Conservation (phyloP, 1,284 basidiomycete genomes). For the Leccinum subrobustum region DNA sequence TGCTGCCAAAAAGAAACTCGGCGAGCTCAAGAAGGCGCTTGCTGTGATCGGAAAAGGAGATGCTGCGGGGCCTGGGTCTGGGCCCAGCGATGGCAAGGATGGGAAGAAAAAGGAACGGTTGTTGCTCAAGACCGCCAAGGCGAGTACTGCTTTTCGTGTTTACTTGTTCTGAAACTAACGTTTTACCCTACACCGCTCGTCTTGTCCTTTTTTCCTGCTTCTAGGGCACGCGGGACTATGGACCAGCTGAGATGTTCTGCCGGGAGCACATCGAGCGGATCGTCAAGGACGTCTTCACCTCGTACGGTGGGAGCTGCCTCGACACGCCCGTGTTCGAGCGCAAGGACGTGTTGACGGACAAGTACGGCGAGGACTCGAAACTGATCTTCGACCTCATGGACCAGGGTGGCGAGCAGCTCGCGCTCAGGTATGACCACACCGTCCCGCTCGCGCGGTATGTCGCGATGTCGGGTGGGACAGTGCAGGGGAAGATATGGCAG, state of each 20-base stretch:
- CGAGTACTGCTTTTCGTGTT: slow-evolving; percentile 31
- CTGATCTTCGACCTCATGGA: slow-evolving; percentile 98
- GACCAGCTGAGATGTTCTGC: slow-evolving; percentile 91
- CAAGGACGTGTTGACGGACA: slow-evolving; percentile 92
- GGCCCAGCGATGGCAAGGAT: slow-evolving; percentile 40
- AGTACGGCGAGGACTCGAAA: slow-evolving; percentile 97
- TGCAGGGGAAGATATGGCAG: slow-evolving; percentile 88
- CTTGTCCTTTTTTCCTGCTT: not conserved
- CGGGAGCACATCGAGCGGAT: slow-evolving; percentile 89
- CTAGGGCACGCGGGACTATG: slow-evolving; percentile 95
- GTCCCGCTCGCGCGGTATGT: slow-evolving; percentile 95
- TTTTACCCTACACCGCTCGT: not conserved
- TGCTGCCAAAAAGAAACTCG: slow-evolving; percentile 64
- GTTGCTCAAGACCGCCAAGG: slow-evolving; percentile 81
- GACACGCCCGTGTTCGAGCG: too few relatives aligned
- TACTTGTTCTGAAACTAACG: not conserved
- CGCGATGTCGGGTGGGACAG: slow-evolving; percentile 87
- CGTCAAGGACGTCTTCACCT: slow-evolving; percentile 87
- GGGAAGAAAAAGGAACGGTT: slow-evolving; percentile 63
- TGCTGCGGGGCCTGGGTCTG: slow-evolving; percentile 1
- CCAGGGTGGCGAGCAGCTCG: slow-evolving; percentile 96
- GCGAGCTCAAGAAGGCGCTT: slow-evolving; percentile 63
- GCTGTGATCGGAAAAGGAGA: slow-evolving; percentile 44
- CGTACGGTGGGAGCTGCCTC: slow-evolving; percentile 69
- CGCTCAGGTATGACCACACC: slow-evolving; percentile 94